Evolutionary conservation across 73 alveolate species (phyloP), one percentile per base, ranked within the genome.

Genomic region (Paramecium octaurelia): DNA sequence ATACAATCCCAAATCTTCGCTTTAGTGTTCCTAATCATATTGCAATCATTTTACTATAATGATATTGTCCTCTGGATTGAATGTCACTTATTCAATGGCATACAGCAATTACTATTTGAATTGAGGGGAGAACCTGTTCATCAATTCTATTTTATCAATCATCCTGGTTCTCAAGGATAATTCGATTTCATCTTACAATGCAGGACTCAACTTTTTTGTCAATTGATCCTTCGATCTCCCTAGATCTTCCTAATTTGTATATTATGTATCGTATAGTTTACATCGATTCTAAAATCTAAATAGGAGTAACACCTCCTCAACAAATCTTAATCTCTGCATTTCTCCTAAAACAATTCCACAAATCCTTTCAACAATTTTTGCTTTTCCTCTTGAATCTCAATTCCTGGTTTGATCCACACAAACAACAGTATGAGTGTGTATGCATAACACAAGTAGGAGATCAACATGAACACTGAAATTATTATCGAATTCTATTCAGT

Each of bases 221-320:
- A 75, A 75, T 12, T 29, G n/a, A 75, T 75, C 88, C 23, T 75
- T 75, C 8, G 48, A 10, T 75, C 59, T 75, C 6, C 35, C 48
- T 34, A 75, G n/a, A 40, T 75, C 88, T 44, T 75, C 88, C 88
- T 75, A 75, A n/a, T 75, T 20, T 36, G 12, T 14, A 16, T 44
- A 1, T 27, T 27, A 27, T 16, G 2, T 18, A 35, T 24, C 27
- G 4, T 3, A 10, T 27, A 34, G 7, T 6, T 21, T 75, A 75
- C 88, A 75, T 75, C 60, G n/a, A 75, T 75, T 14, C 42, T 75
- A 40, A 34, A 75, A 14, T 75, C 88, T 75, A 75, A 40, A 75
- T 75, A 75, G 6, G 68, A 36, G 3, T 34, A 75, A n/a, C 68
- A 36, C 35, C 59, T 34, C 5, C 88, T 31, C n/a, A 31, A 75